phyloP scores from a whole-genome alignment of 495 filamentous ascomycete genomes.

The Lophium mytilinum region DNA sequence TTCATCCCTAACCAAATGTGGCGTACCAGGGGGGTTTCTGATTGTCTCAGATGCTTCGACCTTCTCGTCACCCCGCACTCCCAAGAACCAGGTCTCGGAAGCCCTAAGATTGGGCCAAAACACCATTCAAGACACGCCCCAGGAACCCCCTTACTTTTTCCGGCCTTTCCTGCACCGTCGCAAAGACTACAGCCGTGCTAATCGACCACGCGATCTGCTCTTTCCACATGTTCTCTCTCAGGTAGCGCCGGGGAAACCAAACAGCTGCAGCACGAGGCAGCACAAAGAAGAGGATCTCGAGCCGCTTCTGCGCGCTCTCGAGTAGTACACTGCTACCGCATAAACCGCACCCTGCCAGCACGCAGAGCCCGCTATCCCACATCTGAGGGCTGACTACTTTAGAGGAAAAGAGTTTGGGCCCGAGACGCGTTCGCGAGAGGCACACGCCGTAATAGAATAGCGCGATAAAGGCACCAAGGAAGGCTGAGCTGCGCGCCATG shows the following conservation, averaged over 20 bases:
- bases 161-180: constrained; percentile 57
- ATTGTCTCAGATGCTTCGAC: too few species aligned
- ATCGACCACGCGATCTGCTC: constrained; percentile 67
- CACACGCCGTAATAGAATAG: constrained; percentile 89
- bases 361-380: constrained; percentile 65
- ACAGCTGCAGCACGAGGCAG: constrained; percentile 74
- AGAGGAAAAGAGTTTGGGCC: constrained; percentile 55
- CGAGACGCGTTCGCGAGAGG: constrained; percentile 69
- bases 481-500: constrained; percentile 66
- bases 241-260: constrained; percentile 66
- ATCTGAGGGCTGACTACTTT: constrained; percentile 47
- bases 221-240: constrained; percentile 60
- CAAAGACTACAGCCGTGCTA: constrained; percentile 69
- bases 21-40: too few species aligned
- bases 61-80: too few species aligned
- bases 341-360: constrained; percentile 64
- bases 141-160: constrained; percentile 64
- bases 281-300: constrained; percentile 80
- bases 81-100: too few species aligned
- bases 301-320: constrained; percentile 59
- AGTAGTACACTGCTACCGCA: constrained; percentile 82
- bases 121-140: constrained; percentile 42
- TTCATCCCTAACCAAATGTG: too few species aligned
- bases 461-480: constrained; percentile 72
- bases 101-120: constrained; percentile 1